Conservation (phyloP, 306 rosid genomes). For the Fagus crenata region DNA sequence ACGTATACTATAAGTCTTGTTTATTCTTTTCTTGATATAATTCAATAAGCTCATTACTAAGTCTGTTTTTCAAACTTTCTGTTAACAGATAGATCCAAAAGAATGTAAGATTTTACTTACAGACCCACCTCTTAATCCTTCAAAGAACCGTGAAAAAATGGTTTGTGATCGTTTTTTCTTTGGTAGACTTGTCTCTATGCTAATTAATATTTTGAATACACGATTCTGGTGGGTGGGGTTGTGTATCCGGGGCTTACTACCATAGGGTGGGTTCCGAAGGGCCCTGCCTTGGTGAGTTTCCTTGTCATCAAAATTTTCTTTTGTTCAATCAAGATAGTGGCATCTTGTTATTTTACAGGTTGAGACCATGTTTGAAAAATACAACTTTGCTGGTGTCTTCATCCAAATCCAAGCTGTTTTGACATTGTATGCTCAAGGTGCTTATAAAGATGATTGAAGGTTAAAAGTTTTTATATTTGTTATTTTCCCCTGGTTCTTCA, state of each 20-base stretch:
- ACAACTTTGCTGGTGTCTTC: conserved; percentile 91
- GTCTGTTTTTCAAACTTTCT: conserved; percentile 4
- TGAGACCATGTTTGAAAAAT: conserved; percentile 96
- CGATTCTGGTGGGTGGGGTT: too few relatives aligned
- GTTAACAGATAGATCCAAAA: conserved; percentile 73
- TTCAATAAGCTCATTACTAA: not conserved
- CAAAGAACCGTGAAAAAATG: conserved; percentile 95
- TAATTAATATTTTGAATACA: not conserved
- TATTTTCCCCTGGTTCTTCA: conserved; percentile 23
- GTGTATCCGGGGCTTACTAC: too few relatives aligned
- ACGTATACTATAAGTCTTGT: not conserved
- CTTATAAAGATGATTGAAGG: conserved; percentile 83
- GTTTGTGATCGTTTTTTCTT: conserved; percentile 35
- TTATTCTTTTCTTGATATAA: not conserved
- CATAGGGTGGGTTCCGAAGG: too few relatives aligned
- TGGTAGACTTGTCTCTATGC: not conserved
- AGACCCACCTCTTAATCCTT: conserved; percentile 97
- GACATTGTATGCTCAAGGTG: conserved; percentile 99
- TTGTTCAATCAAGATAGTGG: not conserved
- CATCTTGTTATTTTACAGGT: conserved; percentile 50
- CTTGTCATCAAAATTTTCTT: too few relatives aligned
- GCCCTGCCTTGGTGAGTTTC: too few relatives aligned
- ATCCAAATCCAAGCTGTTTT: conserved; percentile 97
- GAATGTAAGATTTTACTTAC: conserved; percentile 94
- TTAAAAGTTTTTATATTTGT: conserved; percentile 44